Evolutionary conservation across 2,329 filamentous ascomycete genomes (phyloP), one percentile per base, ranked within the genome.

Genomic region (Colletotrichum sp.): DNA sequence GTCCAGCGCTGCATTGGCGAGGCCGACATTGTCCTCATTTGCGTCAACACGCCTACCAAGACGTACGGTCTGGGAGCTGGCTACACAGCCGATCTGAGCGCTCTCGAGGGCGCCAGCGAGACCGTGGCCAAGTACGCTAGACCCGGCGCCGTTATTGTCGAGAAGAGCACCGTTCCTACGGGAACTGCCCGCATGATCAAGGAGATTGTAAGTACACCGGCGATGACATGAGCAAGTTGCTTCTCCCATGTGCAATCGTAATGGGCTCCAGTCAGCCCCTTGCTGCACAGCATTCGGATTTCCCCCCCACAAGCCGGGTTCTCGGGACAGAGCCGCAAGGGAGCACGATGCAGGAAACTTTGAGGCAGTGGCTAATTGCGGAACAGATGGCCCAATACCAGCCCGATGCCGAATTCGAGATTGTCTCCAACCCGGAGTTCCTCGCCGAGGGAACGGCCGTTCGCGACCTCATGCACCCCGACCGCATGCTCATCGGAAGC

Each of bases 401-500:
- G 15, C 92, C 92, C 1, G 89, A 88, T 21, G 87, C 91, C 15
- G 87, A 89, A 75, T 95, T 95, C 79, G 93, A 95, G 80, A 91
- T 96, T 69, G 88, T 96, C 31, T 95, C 93, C 59, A 96, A 96
- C 83, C 94, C 94, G 8, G 94, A 96, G 81, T 96, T 96, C 80
- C 86, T 96, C 57, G 92, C 94, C 31, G 94, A 94, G 76, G 94
- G 94, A 66, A 95, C 93, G 6, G 94, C 94, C 6, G 89, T 96
- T 75, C 86, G 89, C 59, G 92, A 96, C 80, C 87, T 96, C 11
- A 87, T 94, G 64, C 83, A 88, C 74, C 94, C 94, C 9, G 93
- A 95, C 79, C 90, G 94, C 31, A 90, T 96, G 16, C 86, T 96
- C 55, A 95, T 96, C 80, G 94, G 94, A 16, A 94, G 90, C 4